phyloP scores from a whole-genome alignment of 768 basidiomycete species.

The Boletales sp. region DNA sequence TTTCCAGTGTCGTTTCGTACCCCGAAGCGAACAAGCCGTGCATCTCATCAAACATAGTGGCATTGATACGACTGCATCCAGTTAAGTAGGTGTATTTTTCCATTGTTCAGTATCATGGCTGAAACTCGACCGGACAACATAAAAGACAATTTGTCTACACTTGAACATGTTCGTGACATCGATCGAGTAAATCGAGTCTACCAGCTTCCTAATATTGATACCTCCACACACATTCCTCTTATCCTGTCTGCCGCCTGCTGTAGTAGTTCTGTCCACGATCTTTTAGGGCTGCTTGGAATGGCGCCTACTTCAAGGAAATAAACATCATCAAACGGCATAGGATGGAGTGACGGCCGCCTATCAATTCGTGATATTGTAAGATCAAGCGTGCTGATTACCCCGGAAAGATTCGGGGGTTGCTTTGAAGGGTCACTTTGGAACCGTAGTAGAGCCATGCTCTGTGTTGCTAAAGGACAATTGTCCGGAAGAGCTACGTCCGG shows the following conservation, averaged over 20 bases:
- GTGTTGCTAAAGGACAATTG: constrained; percentile 16
- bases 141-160: neutral
- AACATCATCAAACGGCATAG: constrained; percentile 49
- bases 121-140: too few species aligned
- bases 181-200: constrained; percentile 17
- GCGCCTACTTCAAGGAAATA: constrained; percentile 61
- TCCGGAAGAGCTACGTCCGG: constrained; percentile 27
- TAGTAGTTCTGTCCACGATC: constrained; percentile 34
- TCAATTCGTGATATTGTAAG: constrained; percentile 54
- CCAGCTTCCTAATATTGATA: constrained; percentile 49
- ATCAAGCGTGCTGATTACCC: constrained; percentile 36
- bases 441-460: constrained; percentile 38
- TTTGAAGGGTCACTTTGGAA: constrained; percentile 15
- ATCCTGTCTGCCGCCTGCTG: constrained; percentile 35
- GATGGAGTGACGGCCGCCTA: constrained; percentile 52
- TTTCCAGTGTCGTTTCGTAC: constrained; percentile 36
- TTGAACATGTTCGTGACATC: neutral
- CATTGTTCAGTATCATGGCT: too few species aligned
- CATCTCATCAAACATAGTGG: constrained; percentile 25
- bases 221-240: constrained; percentile 32
- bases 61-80: neutral
- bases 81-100: too few species aligned
- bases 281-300: neutral
- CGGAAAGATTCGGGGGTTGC: constrained; percentile 10
- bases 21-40: constrained; percentile 31